Evolutionary conservation across 2,329 filamentous ascomycete species (phyloP), one percentile per base, ranked within the genome.

Genomic region (Ascosphaera acerosa): DNA sequence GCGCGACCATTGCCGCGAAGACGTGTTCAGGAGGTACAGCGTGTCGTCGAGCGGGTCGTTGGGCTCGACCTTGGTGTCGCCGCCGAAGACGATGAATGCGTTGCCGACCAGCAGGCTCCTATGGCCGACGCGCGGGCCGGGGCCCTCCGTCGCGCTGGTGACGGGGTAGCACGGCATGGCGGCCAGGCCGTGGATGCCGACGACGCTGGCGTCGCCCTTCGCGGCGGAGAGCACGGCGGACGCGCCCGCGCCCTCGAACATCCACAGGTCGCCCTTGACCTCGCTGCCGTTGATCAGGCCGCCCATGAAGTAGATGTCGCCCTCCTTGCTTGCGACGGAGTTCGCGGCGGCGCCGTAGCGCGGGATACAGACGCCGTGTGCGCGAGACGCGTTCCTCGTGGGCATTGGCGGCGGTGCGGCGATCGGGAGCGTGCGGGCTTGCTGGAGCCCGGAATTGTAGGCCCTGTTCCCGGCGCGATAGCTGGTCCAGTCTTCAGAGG

Each of bases 1-100:
- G 50, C 82, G 68, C 34, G 89, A 94, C 87, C 87, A 97, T 60
- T 97, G 87, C 44, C 87, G 76, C 34, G 87, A 94, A 94, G 87
- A 92, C 31, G 87, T 97, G 55, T 97, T 97, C 32, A 97, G 62
- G 31, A 97, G 64, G 53, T 97, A 97, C 9, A 97, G 59, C 0
- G 87, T 94, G 54, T 97, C 84, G 44, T 97, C 87, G 35, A 97
- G 58, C 30, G 77, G 63, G 51, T 97, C 87, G 18, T 70, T 68
- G 45, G 94, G 87, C 33, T 92, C 81, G 48, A 91, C 75, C 53
- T 97, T 97, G 32, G 87, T 97, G 51, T 97, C 89, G 47, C 87
- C 87, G 31, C 87, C 89, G 47, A 94, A 97, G 9, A 97, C 87
- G 42, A 97, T 97, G 50, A 94, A 97, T 1, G 87, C 87, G 52